Evolutionary conservation across 2,329 filamentous ascomycete species (phyloP), one percentile per base, ranked within the genome.

Genomic region (Scolecobasidium constrictum): DNA sequence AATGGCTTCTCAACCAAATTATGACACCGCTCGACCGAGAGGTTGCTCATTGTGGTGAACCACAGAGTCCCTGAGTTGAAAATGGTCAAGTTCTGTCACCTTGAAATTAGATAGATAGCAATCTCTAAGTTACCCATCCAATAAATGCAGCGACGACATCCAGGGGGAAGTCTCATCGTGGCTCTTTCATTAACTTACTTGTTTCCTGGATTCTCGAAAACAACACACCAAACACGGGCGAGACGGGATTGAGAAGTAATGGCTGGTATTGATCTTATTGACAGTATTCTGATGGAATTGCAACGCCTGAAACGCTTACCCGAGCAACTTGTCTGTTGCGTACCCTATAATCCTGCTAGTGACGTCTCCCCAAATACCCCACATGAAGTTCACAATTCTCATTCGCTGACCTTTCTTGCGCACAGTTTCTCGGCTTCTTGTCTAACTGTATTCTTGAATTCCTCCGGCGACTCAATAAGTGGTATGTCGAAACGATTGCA

Each of bases 401-500:
- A 41, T 41, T 41, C 38, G 38, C 38, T 41, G 22, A 41, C 38
- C 38, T 41, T 41, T 41, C 20, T 41, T 19, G 38, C 38, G 17
- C 22, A 41, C 22, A 41, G 38, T 34, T 19, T 41, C 38, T 41
- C 38, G 38, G 38, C 38, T 41, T 41, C 38, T 19, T 41, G 22
- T 41, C 38, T 41, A 34, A 41, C 23, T 41, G 17, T 22, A 19
- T 33, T 34, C 7, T 41, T 19, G 38, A 41, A 41, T 41, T 41
- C 22, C 7, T 41, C 38, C 18, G 22, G 38, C 38, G 38, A 41
- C 38, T 41, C 19, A 41, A 41, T 41, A 6, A 41, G 38, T 37
- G 38, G 9, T 41, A 77, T 56, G 0, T 56, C 62, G 46, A 68
- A 71, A 41, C 62, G 62, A 45, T 60, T 53, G 46, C 76, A 80